Conservation (phyloP, 306 rosid species). For the Quercus agrifolia region DNA sequence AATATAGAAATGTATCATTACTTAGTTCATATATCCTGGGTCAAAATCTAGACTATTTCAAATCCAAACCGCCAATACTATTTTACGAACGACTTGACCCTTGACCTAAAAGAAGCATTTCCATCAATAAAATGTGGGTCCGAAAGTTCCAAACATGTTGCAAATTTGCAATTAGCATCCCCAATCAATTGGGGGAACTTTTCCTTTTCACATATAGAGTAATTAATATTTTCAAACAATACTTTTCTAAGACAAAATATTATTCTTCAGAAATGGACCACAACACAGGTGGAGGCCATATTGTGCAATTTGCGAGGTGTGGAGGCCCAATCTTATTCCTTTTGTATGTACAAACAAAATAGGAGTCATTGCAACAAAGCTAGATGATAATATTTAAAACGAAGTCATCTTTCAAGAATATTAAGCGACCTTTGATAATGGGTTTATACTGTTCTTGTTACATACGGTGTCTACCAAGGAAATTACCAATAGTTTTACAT, state of each 20-base stretch:
- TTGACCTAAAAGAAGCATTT: conserved; percentile 14
- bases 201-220: not conserved
- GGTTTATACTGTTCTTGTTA: too few species aligned
- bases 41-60: conserved; percentile 12
- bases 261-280: not conserved
- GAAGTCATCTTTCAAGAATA: not conserved
- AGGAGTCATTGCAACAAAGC: not conserved
- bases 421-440: not conserved
- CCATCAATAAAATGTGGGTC: not conserved
- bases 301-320: not conserved
- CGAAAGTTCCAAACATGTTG: not conserved
- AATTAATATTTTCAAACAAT: too few species aligned
- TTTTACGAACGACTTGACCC: not conserved
- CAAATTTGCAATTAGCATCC: not conserved
- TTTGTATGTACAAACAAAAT: not conserved
- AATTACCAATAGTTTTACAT: too few species aligned
- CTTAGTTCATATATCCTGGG: not conserved
- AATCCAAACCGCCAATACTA: not conserved
- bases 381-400: not conserved
- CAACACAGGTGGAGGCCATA: conserved; percentile 12
- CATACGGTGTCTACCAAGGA: too few species aligned
- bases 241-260: not conserved
- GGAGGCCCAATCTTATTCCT: not conserved
- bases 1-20: not conserved
- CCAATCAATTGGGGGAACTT: conserved; percentile 5